Conservation (phyloP, 805 yeast species). For the Wickerhamiella dianesei region DNA sequence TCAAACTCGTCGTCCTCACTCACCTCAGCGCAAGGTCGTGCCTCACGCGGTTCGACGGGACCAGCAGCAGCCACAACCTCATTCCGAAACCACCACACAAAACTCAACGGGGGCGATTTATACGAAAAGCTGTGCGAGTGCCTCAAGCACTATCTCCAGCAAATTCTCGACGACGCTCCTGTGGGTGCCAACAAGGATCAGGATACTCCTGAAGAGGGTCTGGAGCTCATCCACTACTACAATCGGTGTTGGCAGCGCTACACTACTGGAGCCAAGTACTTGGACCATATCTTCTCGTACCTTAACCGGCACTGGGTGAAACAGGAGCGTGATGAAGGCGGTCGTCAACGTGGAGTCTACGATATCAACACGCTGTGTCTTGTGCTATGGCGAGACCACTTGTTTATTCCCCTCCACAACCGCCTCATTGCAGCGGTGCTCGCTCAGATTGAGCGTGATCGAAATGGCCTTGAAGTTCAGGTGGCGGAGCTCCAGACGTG, state of each 20-base stretch:
- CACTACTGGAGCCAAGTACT: slow-evolving; percentile 78
- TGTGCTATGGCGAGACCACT: slow-evolving; percentile 71
- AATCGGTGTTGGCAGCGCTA: slow-evolving; percentile 81
- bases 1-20: slow-evolving; percentile 11
- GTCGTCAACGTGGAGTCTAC: slow-evolving; percentile 56
- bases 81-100: slow-evolving; percentile 18
- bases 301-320: slow-evolving; percentile 96
- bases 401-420: slow-evolving; percentile 57
- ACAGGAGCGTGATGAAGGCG: slow-evolving; percentile 86
- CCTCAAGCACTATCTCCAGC: slow-evolving; percentile 37
- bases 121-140: slow-evolving; percentile 59
- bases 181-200: slow-evolving; percentile 3
- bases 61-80: neutral
- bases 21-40: slow-evolving; percentile 1
- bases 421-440: slow-evolving; percentile 56
- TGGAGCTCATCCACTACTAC: slow-evolving; percentile 59
- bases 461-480: slow-evolving; percentile 64
- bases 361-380: slow-evolving; percentile 85
- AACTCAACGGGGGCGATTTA: slow-evolving; percentile 80
- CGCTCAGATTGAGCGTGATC: slow-evolving; percentile 59
- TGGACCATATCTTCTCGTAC: slow-evolving; percentile 88
- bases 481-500: slow-evolving; percentile 54
- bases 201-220: slow-evolving; percentile 35
- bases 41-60: neutral
- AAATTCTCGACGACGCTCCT: slow-evolving; percentile 18